Percentiles rank a stretch among this genome's conserved stretches.
These are phyloP conservation scores for Candida pseudoviswanathii DNA, from an alignment of 1,139 yeast species.

Conservation along the genomic window DNA sequence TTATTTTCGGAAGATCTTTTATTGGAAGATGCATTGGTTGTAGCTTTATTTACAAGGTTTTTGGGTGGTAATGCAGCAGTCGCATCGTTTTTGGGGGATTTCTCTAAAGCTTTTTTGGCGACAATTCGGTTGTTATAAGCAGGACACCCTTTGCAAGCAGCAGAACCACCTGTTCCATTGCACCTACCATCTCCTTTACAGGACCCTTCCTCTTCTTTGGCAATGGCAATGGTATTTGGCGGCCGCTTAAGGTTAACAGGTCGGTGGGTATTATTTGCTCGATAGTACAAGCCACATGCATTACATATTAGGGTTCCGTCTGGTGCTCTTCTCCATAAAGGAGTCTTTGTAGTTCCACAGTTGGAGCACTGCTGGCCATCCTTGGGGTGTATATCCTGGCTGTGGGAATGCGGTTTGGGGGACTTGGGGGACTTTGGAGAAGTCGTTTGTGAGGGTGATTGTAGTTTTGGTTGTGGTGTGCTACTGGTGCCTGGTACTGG, in stretches of 20 bases:
- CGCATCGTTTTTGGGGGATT: conserved; percentile 7
- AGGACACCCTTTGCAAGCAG: conserved; percentile 82
- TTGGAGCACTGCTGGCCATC: conserved; percentile 59
- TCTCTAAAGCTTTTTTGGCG: conserved; percentile 21
- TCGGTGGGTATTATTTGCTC: conserved; percentile 56
- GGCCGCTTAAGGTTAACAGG: conserved; percentile 68
- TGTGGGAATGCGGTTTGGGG: not conserved
- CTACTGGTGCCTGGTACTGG: not conserved
- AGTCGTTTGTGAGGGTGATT: not conserved
- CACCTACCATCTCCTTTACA: conserved; percentile 86
- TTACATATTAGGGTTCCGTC: conserved; percentile 67
- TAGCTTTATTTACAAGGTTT: not conserved
- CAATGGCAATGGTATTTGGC: conserved; percentile 56
- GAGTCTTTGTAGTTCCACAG: conserved; percentile 70
- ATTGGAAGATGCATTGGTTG: not conserved
- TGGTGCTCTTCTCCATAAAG: conserved; percentile 71
- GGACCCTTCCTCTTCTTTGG: conserved; percentile 52
- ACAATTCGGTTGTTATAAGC: conserved; percentile 73
- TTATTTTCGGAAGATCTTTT: not conserved
- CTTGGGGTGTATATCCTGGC: conserved; percentile 4
- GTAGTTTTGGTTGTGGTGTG: not conserved
- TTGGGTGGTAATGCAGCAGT: not conserved
- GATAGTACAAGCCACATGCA: conserved; percentile 67
- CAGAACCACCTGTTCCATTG: conserved; percentile 84
- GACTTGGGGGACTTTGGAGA: not conserved